A percentile compares a stretch with the other conserved stretches of the same genome.
phyloP scores from a whole-genome alignment of 176 grass and related monocot species.

The Pontederia crassipes region DNA sequence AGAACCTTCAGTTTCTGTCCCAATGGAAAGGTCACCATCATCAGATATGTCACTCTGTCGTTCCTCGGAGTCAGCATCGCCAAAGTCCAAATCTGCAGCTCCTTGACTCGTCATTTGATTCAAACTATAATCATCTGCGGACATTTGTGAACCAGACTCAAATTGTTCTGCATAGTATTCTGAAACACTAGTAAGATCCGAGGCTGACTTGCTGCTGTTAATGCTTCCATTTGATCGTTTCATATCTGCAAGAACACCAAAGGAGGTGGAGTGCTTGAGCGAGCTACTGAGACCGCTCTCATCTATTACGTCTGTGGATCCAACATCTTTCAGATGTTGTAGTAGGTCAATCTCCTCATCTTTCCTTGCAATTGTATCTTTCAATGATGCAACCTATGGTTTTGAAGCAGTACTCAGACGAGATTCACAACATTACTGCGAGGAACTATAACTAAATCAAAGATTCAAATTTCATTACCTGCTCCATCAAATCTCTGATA shows the following conservation, averaged over 20 bases:
- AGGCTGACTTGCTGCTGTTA: not conserved
- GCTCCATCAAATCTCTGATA: constrained; percentile 10
- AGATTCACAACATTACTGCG: too few relatives aligned
- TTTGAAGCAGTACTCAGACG: too few relatives aligned
- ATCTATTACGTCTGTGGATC: not conserved
- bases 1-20: constrained; percentile 9
- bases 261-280: not conserved
- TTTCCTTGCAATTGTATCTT: constrained; percentile 17
- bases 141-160: constrained; percentile 13
- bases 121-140: not conserved
- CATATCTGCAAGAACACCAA: not conserved
- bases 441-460: too few relatives aligned
- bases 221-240: not conserved
- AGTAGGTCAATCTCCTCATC: constrained; percentile 15
- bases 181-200: not conserved
- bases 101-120: not conserved
- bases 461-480: not conserved
- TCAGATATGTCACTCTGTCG: constrained; percentile 12
- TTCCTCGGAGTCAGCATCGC: constrained; percentile 7
- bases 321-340: not conserved
- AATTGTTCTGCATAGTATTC: constrained; percentile 4
- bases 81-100: constrained; percentile 5
- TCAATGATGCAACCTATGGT: constrained; percentile 10
- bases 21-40: constrained; percentile 1
- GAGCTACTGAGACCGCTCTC: not conserved